Conservation (phyloP, 257 asterid genomes). For the Leonotis leonurus region DNA sequence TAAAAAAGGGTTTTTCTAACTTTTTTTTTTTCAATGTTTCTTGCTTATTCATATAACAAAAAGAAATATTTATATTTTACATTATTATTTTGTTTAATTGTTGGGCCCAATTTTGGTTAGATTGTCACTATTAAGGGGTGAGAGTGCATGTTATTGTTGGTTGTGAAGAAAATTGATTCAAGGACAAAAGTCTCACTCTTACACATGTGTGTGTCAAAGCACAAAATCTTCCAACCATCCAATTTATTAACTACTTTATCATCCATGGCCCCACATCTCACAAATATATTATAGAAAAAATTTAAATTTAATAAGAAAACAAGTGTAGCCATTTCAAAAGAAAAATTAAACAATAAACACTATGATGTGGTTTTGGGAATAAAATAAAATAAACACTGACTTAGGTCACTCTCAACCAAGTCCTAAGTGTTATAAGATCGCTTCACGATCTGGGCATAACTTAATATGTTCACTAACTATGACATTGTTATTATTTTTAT, state of each 20-base stretch:
- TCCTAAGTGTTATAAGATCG: no score
- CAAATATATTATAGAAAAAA: no score
- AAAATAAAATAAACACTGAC: no score
- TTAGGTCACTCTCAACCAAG: no score
- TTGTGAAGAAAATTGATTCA: neutral
- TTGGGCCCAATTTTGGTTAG: slow-evolving; percentile 10
- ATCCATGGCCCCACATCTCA: slow-evolving; percentile 1
- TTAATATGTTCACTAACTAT: no score
- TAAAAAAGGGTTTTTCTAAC: neutral
- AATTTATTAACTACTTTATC: neutral
- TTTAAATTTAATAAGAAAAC: no score
- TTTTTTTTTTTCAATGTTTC: neutral
- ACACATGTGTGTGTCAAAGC: neutral
- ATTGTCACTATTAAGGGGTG: slow-evolving; percentile 20
- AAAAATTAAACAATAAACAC: no score
- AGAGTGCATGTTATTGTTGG: slow-evolving; percentile 4
- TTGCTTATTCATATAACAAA: neutral
- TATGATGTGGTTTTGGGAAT: no score
- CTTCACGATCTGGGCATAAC: no score
- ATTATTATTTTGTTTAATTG: neutral
- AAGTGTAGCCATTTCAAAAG: no score
- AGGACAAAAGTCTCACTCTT: slow-evolving; percentile 16
- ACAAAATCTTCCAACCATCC: slow-evolving; percentile 7
- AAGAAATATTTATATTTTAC: neutral
- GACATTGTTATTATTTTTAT: no score